Percentiles rank a stretch among this genome's conserved stretches.
Evolutionary conservation across 2,329 filamentous ascomycete genomes (phyloP).

Genomic region (Talaromyces atroroseus): DNA sequence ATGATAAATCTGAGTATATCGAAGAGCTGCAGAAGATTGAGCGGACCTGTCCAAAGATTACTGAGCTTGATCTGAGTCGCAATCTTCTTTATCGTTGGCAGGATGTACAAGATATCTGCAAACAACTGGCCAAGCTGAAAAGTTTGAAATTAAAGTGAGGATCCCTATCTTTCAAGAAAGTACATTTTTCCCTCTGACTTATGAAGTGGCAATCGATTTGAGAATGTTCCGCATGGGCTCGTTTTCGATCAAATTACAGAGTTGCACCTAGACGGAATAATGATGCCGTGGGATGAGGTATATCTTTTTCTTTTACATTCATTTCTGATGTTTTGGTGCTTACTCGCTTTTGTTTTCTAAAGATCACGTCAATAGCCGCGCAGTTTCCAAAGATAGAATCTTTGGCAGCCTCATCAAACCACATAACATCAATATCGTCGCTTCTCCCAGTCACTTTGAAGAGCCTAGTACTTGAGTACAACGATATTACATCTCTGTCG

Average conservation of each 20-base stretch:
- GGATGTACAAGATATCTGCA: constrained; percentile 66
- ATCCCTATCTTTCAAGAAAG: neutral
- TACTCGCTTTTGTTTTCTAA: constrained; percentile 6
- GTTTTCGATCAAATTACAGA: constrained; percentile 52
- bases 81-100: constrained; percentile 69
- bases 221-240: constrained; percentile 33
- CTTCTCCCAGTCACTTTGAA: constrained; percentile 34
- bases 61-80: constrained; percentile 76
- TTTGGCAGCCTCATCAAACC: constrained; percentile 33
- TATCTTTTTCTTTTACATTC: neutral
- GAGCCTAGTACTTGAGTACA: constrained; percentile 47
- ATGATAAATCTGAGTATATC: constrained; percentile 15
- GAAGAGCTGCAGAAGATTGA: constrained; percentile 47
- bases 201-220: constrained; percentile 65
- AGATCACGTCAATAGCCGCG: constrained; percentile 31
- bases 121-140: constrained; percentile 60
- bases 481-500: constrained; percentile 32
- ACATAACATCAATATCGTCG: constrained; percentile 26
- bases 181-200: constrained; percentile 1
- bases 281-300: constrained; percentile 62
- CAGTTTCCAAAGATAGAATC: constrained; percentile 32
- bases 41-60: constrained; percentile 52
- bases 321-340: constrained; percentile 12
- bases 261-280: constrained; percentile 61
- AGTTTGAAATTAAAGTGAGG: constrained; percentile 67